Conservation (phyloP, 768 basidiomycete species). For the Rhodosporidiobolus odoratus region DNA sequence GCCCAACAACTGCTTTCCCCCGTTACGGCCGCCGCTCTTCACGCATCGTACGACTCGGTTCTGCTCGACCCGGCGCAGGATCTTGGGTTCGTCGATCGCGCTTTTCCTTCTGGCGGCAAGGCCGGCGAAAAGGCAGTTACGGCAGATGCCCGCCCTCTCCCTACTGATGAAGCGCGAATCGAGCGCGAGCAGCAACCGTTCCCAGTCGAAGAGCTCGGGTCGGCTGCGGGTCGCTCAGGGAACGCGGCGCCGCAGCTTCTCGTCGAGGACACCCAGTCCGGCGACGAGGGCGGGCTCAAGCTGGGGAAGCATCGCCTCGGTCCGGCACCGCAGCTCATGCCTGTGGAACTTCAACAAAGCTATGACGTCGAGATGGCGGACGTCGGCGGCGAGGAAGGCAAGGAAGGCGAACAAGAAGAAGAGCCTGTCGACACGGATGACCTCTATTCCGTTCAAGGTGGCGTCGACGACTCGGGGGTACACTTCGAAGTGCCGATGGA, state of each 20-base stretch:
- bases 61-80: neutral
- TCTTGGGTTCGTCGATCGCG: neutral
- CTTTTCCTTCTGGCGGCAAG: neutral
- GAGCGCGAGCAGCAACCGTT: neutral
- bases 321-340: neutral
- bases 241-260: neutral
- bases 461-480: constrained; percentile 9
- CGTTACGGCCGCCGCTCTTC: neutral
- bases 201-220: neutral
- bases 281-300: neutral
- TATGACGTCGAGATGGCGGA: neutral
- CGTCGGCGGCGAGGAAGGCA: neutral
- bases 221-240: neutral
- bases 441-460: neutral
- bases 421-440: neutral
- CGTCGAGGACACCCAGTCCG: neutral
- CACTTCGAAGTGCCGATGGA: neutral
- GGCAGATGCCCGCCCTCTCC: neutral
- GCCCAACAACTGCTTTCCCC: neutral
- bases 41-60: no score
- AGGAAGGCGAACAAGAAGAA: neutral
- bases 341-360: neutral
- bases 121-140: neutral
- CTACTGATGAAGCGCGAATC: no score
- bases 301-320: no score